These are phyloP conservation scores for Trichophyton schoenleinii DNA, from an alignment of 2,329 filamentous ascomycete genomes.

Conservation along the genomic window DNA sequence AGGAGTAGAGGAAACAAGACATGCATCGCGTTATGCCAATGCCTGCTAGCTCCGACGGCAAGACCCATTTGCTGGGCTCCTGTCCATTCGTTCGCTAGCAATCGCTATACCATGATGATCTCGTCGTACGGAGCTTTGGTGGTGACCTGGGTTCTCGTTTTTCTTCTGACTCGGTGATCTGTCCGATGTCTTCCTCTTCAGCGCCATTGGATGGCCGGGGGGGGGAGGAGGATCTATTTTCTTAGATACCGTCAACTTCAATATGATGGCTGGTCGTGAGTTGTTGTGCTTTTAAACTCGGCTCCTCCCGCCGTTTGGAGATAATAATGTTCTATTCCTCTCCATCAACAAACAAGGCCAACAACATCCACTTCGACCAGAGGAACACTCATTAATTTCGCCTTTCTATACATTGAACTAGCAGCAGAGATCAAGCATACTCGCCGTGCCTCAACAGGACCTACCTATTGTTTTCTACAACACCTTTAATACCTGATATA, in stretches of 20 bases:
- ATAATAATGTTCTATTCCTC: conserved; percentile 3
- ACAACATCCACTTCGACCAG: neutral
- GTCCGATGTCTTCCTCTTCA: conserved; percentile 3
- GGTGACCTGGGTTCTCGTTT: neutral
- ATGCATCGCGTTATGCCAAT: conserved; percentile 1
- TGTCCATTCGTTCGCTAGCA: neutral
- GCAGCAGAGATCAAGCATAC: neutral
- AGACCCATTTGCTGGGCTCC: conserved; percentile 1
- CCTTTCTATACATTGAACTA: neutral
- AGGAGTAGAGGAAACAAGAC: neutral
- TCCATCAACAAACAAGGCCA: neutral
- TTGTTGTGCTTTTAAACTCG: conserved; percentile 5
- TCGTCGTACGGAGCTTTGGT: conserved; percentile 5
- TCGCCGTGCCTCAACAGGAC: neutral
- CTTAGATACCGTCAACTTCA: conserved; percentile 1
- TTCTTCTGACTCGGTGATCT: neutral
- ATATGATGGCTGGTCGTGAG: neutral
- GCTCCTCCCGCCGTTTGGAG: conserved; percentile 4
- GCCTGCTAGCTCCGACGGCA: neutral
- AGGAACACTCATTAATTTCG: neutral
- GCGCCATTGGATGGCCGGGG: conserved; percentile 2
- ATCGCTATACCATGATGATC: conserved; percentile 1
- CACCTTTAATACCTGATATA: conserved; percentile 4
- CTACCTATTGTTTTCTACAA: neutral
- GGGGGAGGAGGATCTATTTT: neutral